Base-by-base conservation (phyloP, 2,329 filamentous ascomycete genomes). In the Chaetomiaceae sp. region DNA sequence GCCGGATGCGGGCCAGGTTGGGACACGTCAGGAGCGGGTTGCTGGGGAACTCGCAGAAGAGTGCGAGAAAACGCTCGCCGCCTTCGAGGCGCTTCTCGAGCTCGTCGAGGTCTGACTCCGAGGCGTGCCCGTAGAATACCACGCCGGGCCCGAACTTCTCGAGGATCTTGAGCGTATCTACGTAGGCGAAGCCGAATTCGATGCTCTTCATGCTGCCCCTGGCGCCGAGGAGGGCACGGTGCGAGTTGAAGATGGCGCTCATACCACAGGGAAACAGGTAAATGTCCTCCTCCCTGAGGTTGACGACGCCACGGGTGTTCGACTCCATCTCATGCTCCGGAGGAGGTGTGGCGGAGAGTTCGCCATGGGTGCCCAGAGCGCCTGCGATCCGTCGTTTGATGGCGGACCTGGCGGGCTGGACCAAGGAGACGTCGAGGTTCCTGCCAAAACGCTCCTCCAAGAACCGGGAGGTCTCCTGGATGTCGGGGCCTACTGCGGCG, bases 121-220 rank as follows among this genome's bases (percentile, higher is more conserved):
- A 87, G 1, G 86, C 89, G 61, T 86, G 80, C 3, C 92, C 92
- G 67, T 95, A 96, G 65, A 97, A 97, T 2, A 86, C 67, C 53
- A 86, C 91, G 1, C 92, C 92, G 0, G 90, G 87, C 0, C 92
- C 93, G 67, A 95, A 97, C 67, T 97, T 99, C 66, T 97, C 77
- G 5, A 97, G 73, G 44, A 96, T 89, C 67, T 99, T 99, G 48
- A 97, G 77, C 0, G 93, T 96, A 68, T 99, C 93, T 46, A 96
- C 89, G 61, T 99, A 99, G 0, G 93, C 90, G 61, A 99, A 99
- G n/a, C 93, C 93, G 63, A 89, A 96, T 63, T 86, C 91, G 64
- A 99, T 83, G 66, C 89, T 95, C 68, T 88, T 87, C 53, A 80
- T 65, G 7, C 76, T 71, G 3, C 83, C 82, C 33, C 84, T 80